These are phyloP conservation scores for Nothophoma quercina DNA, from an alignment of 2,329 filamentous ascomycete genomes.

Conservation along the genomic window DNA sequence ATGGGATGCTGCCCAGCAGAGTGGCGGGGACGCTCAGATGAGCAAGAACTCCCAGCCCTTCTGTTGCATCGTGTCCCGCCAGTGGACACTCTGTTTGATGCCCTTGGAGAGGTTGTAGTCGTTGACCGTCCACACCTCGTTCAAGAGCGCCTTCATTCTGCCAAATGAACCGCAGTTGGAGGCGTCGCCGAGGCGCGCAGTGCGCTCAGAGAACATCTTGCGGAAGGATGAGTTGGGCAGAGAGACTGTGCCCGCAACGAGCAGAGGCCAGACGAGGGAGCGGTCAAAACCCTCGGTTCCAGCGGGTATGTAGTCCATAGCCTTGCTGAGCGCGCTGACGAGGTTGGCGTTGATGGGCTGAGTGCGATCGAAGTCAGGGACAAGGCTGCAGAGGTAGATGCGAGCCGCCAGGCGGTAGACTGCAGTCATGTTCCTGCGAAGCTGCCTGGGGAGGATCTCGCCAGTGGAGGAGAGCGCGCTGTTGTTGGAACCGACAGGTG, in stretches of 20 bases:
- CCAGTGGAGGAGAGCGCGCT: constrained; percentile 69
- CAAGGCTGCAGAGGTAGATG: constrained; percentile 95
- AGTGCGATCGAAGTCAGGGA: constrained; percentile 82
- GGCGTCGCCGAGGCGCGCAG: constrained; percentile 76
- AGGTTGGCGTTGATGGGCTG: constrained; percentile 78
- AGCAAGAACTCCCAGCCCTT: constrained; percentile 93
- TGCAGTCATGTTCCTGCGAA: constrained; percentile 86
- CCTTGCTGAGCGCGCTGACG: constrained; percentile 77
- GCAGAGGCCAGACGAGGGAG: constrained; percentile 90
- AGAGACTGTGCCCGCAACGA: constrained; percentile 84
- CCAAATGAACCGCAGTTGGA: constrained; percentile 85
- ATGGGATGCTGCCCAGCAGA: constrained; percentile 50
- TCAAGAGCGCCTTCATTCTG: constrained; percentile 77
- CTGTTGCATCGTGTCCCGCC: constrained; percentile 91
- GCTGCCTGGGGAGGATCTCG: constrained; percentile 79
- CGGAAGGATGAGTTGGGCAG: constrained; percentile 78
- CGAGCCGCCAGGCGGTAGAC: constrained; percentile 91
- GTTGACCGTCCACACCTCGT: constrained; percentile 81
- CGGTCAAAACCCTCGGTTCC: constrained; percentile 86
- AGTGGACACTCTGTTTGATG: constrained; percentile 77
- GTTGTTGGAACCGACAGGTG: constrained; percentile 56
- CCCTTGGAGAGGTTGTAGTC: constrained; percentile 66
- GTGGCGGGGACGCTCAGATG: constrained; percentile 63
- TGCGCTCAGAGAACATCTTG: constrained; percentile 76
- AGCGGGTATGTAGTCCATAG: constrained; percentile 82